phyloP scores from a whole-genome alignment of 169 alveolate genomes.

The Perkinsus marinus region DNA sequence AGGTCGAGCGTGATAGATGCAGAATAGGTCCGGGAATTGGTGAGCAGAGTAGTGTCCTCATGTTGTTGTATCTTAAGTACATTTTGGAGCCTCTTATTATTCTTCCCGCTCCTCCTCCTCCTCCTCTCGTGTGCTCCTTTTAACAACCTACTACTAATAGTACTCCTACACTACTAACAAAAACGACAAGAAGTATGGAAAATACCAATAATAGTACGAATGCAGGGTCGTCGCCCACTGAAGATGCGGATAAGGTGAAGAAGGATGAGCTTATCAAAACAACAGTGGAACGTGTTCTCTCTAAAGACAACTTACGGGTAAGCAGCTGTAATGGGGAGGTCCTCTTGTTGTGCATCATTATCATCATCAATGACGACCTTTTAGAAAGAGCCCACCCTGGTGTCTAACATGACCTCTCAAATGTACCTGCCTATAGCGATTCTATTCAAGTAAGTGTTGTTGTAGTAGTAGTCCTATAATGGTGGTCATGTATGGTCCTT shows the following conservation, averaged over 20 bases:
- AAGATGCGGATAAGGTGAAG: not conserved
- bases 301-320: not conserved
- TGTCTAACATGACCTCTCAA: not conserved
- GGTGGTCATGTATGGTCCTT: not conserved
- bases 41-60: no score
- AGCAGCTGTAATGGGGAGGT: not conserved
- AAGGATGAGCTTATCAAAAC: not conserved
- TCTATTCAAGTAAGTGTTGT: not conserved
- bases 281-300: not conserved
- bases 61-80: no score
- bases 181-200: not conserved
- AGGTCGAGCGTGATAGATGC: not conserved
- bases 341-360: not conserved
- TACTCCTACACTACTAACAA: no score
- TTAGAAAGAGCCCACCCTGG: not conserved
- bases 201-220: not conserved
- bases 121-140: not conserved
- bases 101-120: not conserved
- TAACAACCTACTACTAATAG: not conserved
- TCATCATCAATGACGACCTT: no score
- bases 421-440: not conserved
- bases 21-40: not conserved
- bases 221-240: not conserved
- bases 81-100: not conserved
- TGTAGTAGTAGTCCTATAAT: not conserved